Percentiles rank a stretch among this genome's conserved stretches.
These are phyloP conservation scores for Gleditsia sinensis DNA, from an alignment of 306 rosid species.

Conservation along the genomic window DNA sequence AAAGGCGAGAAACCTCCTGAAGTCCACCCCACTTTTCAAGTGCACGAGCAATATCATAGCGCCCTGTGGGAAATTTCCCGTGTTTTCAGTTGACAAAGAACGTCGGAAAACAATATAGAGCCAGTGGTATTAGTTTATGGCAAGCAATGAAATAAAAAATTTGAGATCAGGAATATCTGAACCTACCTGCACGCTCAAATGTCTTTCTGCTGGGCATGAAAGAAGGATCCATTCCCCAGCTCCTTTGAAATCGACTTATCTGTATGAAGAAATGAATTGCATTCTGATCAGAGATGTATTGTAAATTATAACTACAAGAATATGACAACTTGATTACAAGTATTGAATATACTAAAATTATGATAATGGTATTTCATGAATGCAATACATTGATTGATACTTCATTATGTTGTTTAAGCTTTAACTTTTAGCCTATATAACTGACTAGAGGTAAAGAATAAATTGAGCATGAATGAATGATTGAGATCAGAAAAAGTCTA, in stretches of 20 bases:
- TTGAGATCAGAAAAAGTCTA: background rate
- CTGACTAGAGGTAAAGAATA: background rate
- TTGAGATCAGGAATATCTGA: slow-evolving; percentile 10
- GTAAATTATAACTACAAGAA: background rate
- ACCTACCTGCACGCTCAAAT: slow-evolving; percentile 91
- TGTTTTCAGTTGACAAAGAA: slow-evolving; percentile 10
- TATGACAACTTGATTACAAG: background rate
- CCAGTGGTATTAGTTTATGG: slow-evolving; percentile 7
- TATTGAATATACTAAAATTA: background rate
- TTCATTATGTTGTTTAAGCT: slow-evolving; percentile 11
- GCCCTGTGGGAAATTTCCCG: slow-evolving; percentile 53
- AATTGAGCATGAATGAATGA: background rate
- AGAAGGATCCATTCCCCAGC: slow-evolving; percentile 95
- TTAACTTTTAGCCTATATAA: background rate
- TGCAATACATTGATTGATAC: slow-evolving; percentile 8
- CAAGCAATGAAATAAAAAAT: background rate
- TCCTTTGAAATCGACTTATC: slow-evolving; percentile 81
- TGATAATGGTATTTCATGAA: background rate
- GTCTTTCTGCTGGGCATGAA: slow-evolving; percentile 94
- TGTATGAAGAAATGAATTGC: slow-evolving; percentile 40
- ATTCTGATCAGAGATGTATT: background rate
- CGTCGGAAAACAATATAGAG: background rate
- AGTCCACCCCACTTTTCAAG: slow-evolving; percentile 98
- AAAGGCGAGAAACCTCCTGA: slow-evolving; percentile 85
- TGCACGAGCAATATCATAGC: slow-evolving; percentile 87